Base-by-base conservation (phyloP, 139 green algal genomes). In the Eudorina sp. region DNA sequence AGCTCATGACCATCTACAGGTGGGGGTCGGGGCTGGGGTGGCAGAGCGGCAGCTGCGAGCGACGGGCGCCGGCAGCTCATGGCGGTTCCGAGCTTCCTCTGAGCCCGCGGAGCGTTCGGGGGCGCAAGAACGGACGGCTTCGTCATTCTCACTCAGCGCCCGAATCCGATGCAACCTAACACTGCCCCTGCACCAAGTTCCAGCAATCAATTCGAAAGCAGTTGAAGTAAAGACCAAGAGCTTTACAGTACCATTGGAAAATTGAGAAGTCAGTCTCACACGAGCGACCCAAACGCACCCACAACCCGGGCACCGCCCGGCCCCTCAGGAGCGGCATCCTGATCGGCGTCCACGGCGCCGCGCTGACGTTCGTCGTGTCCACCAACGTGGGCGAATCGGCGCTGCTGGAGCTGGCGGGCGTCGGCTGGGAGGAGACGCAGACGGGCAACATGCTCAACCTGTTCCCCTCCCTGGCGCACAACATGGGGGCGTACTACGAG, bases 1-100 rank as follows among this genome's bases (percentile, higher is more conserved):
- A 89, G 83, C 83, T 89, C 53, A 89, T 83, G 69, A 83, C 83
- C 62, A 58, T 83, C 16, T 89, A 75, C 83, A 89, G 83, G 83
- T 89, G 53, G 25, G 66, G 2, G 36, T 8, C 19, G 55, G 29
- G 29, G 14, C 48, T 55, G n/a, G n/a, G n/a, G n/a, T n/a, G n/a
- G n/a, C n/a, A n/a, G n/a, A n/a, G n/a, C n/a, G n/a, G n/a, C n/a
- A n/a, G n/a, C n/a, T n/a, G n/a, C n/a, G n/a, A n/a, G n/a, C n/a
- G n/a, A n/a, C n/a, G n/a, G n/a, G n/a, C n/a, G n/a, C n/a, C n/a
- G 34, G 66, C 9, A 6, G 64, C 51, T 58, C 51, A 58, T 25
- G n/a, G 64, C 6, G 64, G 3, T 1, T 31, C 27, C 27, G 66
- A 3, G 27, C 13, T 58, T 58, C 51, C 13, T 27, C 34, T 19